Evolutionary conservation across 331 rosid species (phyloP), one percentile per base, ranked within the genome.

Genomic region (Malus hybrid): DNA sequence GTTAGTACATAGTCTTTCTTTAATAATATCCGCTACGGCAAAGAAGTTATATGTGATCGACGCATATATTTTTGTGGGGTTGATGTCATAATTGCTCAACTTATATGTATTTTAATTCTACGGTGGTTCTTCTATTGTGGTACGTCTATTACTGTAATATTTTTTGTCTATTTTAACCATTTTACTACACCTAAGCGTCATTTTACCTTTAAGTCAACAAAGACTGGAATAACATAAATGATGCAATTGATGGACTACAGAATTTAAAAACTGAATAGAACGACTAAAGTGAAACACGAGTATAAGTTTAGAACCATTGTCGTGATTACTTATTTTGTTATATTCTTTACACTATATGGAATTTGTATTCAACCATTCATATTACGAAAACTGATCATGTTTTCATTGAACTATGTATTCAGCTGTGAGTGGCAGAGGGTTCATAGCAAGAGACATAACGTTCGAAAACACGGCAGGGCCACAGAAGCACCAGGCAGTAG

Each of bases 341-440:
- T 3, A 53, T 8, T 6, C 10, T 55, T 11, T 55, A 55, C 60
- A 55, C 12, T 19, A 19, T 0, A 2, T 7, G 12, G 4, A 18
- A 19, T 55, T 55, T 18, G 61, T 20, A 19, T 7, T 55, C 24
- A 7, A 55, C 61, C 12, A 1, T 55, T 55, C 61, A 10, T 42
- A 42, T 42, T 10, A 42, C 22, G 19, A 22, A 58, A 9, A 10
- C 64, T 42, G 24, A 82, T 56, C 60, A 3, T 29, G 24, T 22
- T 58, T 39, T 20, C 71, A 33, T 28, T 20, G 44, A 42, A 42
- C 48, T 15, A 42, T 74, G 62, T 78, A 9, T 20, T 83, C 82
- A 93, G 99, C 92, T 30, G 99, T 90, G 3, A 92, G 93, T 58
- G 97, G 96, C 3, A 85, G 91, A 80, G 93, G 93, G 3, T 92